Conservation (phyloP, 2,329 filamentous ascomycete genomes). For the Penicillium decumbens region DNA sequence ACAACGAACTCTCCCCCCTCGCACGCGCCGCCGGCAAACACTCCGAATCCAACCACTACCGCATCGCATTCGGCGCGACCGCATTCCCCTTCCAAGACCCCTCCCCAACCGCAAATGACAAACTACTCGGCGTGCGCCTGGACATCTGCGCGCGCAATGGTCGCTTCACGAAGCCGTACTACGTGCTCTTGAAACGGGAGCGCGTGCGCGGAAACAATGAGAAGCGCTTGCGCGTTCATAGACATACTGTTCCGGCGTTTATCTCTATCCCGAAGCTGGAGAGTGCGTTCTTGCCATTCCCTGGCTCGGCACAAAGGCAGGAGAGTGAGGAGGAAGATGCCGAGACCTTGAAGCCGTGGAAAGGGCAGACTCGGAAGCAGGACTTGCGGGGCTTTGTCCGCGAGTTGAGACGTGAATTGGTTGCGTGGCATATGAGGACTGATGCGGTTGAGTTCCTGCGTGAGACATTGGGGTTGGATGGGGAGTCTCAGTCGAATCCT, state of each 20-base stretch:
- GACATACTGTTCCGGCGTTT: constrained; percentile 45
- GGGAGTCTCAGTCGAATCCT: constrained; percentile 11
- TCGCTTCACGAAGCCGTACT: constrained; percentile 42
- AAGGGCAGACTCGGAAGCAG: constrained; percentile 28
- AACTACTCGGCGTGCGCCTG: constrained; percentile 41
- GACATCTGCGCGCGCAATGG: constrained; percentile 41
- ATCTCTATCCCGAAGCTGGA: constrained; percentile 40
- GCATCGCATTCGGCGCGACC: constrained; percentile 44
- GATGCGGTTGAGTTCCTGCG: constrained; percentile 36
- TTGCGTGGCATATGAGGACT: constrained; percentile 40
- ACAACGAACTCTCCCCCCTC: constrained; percentile 32
- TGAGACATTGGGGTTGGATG: constrained; percentile 30
- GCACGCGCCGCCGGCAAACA: constrained; percentile 31
- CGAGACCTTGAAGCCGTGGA: constrained; percentile 8
- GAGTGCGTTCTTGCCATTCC: constrained; percentile 31
- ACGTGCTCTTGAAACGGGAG: constrained; percentile 37
- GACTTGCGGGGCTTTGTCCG: constrained; percentile 36
- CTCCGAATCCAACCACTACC: constrained; percentile 39
- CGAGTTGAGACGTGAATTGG: constrained; percentile 39
- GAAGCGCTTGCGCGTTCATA: constrained; percentile 34
- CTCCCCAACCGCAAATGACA: constrained; percentile 28
- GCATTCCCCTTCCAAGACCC: constrained; percentile 47
- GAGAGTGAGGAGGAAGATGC: neutral
- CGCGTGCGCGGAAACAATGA: constrained; percentile 15
- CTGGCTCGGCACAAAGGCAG: neutral